Evolutionary conservation across 2,329 filamentous ascomycete genomes (phyloP).

Genomic region (Fusarium pininemorale): DNA sequence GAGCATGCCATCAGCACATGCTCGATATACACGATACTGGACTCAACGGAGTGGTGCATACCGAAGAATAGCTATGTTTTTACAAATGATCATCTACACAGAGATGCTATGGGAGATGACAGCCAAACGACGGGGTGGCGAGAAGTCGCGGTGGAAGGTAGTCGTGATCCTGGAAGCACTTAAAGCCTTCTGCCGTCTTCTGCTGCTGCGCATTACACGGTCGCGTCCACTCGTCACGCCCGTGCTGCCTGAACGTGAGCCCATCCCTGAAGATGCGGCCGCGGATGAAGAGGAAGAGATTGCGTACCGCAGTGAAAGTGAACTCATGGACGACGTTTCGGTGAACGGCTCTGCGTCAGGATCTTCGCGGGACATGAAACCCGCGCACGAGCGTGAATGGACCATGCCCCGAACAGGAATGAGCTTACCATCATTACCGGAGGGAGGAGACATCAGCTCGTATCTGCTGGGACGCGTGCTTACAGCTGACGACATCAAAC

Average conservation of each 20-base stretch:
- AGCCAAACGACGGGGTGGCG: conserved; percentile 83
- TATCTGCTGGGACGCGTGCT: conserved; percentile 92
- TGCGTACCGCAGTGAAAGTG: conserved; percentile 50
- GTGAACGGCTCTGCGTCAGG: conserved; percentile 43
- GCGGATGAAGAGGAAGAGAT: conserved; percentile 57
- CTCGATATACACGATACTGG: conserved; percentile 75
- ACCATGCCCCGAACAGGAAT: conserved; percentile 94
- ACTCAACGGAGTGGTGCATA: conserved; percentile 73
- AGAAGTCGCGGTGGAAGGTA: conserved; percentile 84
- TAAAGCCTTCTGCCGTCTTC: conserved; percentile 84
- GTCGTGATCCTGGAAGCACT: conserved; percentile 85
- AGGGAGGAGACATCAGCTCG: conserved; percentile 80
- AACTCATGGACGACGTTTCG: conserved; percentile 54
- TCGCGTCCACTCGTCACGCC: conserved; percentile 85
- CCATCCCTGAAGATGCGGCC: conserved; percentile 70
- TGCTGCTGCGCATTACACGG: conserved; percentile 84
- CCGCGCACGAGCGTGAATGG: conserved; percentile 71
- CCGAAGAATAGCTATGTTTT: conserved; percentile 78
- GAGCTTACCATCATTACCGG: conserved; percentile 83
- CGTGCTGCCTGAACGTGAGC: conserved; percentile 84
- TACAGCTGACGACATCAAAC: conserved; percentile 96
- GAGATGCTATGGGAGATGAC: conserved; percentile 98
- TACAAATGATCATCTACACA: conserved; percentile 94
- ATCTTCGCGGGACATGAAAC: conserved; percentile 36
- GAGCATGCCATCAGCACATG: conserved; percentile 65